Evolutionary conservation across 2,329 filamentous ascomycete species (phyloP).

Genomic region (Hymenoscyphus repandus): DNA sequence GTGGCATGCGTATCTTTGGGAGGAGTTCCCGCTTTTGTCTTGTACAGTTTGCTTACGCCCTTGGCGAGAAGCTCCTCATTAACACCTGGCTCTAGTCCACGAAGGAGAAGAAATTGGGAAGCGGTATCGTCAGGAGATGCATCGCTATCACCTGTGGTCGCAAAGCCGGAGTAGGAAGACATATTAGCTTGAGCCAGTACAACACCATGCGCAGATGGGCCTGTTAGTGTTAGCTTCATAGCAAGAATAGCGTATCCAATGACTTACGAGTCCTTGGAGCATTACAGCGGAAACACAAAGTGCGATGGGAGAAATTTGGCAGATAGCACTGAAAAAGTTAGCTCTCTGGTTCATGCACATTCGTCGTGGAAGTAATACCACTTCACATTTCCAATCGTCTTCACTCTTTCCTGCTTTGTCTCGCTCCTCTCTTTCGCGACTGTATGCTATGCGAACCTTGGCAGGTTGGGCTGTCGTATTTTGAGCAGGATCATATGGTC

Average conservation of each 20-base stretch:
- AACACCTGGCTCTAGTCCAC: constrained; percentile 64
- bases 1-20: constrained; percentile 30
- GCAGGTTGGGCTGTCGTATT: constrained; percentile 37
- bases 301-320: constrained; percentile 51
- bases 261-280: constrained; percentile 45
- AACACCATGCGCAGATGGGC: constrained; percentile 29
- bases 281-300: constrained; percentile 54
- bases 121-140: constrained; percentile 41
- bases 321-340: constrained; percentile 42
- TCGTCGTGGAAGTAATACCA: constrained; percentile 34
- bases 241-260: constrained; percentile 3
- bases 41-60: constrained; percentile 70
- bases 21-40: constrained; percentile 38
- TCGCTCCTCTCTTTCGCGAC: constrained; percentile 47
- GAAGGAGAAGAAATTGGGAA: constrained; percentile 72
- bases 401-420: constrained; percentile 39
- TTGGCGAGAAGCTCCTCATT: constrained; percentile 68
- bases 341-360: constrained; percentile 4
- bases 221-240: constrained; percentile 29
- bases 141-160: constrained; percentile 50
- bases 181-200: constrained; percentile 34
- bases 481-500: constrained; percentile 35
- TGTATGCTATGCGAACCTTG: constrained; percentile 42
- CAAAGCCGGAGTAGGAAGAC: constrained; percentile 36
- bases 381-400: constrained; percentile 52